Base-by-base conservation (phyloP, 495 filamentous ascomycete genomes). In the Filosporella fistucella region DNA sequence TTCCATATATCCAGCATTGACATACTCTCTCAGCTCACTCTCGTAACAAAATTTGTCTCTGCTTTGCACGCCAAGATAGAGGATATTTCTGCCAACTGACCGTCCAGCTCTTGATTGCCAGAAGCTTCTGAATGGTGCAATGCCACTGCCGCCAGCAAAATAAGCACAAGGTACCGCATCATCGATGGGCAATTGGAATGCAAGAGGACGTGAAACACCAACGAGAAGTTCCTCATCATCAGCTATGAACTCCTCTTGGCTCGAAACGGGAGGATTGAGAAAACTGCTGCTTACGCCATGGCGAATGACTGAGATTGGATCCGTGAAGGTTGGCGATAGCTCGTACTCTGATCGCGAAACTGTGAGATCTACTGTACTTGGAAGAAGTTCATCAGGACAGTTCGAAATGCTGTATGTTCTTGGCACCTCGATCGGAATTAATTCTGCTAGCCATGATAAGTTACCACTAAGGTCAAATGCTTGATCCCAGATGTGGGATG, bases 61-160 rank as follows among this genome's bases (percentile, higher is more conserved):
- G 23, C 59, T 62, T 33, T 66, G 61, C 3, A 66, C 57, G 23
- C 61, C 63, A 3, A 66, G 53, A 41, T 64, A 66, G 20, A 66
- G 36, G 25, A 66, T 59, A 33, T 63, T 66, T 18, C 61, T 34
- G 2, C 63, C 63, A 17, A 47, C 51, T 3, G 56, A 56, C 7
- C 34, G 45, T 2, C 33, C 41, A 24, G 56, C 42, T 13, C 63
- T 47, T 9, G 46, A 45, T 38, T 56, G 45, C 63, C 63, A 66
- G 42, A 66, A 66, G 16, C 61, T 54, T 26, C 63, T 55, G 43
- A 64, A 66, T 4, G 63, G 63, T 25, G 63, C 63, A 24, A 66
- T 63, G 8, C 63, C 63, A 39, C 59, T 62, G 10, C 63, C 63
- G 12, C 63, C 61, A 25, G 61, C 61, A 42, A 66, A 66, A 51